Evolutionary conservation across 2,329 filamentous ascomycete genomes (phyloP), one percentile per base, ranked within the genome.

Genomic region (Aspergillus sp.): DNA sequence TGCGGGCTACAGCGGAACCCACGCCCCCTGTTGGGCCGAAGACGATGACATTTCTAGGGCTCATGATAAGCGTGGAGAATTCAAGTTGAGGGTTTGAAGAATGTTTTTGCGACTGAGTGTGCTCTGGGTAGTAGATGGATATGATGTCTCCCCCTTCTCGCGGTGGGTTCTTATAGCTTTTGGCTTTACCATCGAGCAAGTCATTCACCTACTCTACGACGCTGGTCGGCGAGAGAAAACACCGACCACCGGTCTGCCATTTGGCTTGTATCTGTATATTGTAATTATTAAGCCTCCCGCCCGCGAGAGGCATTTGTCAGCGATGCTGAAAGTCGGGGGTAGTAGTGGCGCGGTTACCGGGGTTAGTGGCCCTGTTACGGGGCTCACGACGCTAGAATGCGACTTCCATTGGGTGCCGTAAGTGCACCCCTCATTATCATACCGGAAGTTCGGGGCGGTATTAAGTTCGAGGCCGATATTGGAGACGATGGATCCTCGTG

Each of bases 11-110:
- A 8, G 66, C 64, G 23, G 74, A 75, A 47, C 74, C 82, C 31
- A 82, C 75, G 8, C 64, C 64, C 46, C 81, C 81, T 11, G 81
- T 80, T 15, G 81, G 74, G 21, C 81, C 80, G 59, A 84, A 83
- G 53, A 84, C 68, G 54, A 84, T 77, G 12, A 78, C 70, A 2
- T 46, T 58, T 49, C 23, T 48, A 12, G 27, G 24, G 19, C 53
- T 49, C 53, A 55, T 55, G 27, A 15, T 43, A n/a, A 24, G 12
- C 14, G n/a, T 50, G 6, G 21, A 23, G 24, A 27, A 15, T 3
- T 46, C 9, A 3, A 12, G n/a, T 33, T 23, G 44, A 31, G 15
- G 24, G 4, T 35, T 33, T 11, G 3, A 21, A 35, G n/a, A 17
- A 21, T 9, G 15, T 6, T n/a, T 35, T 48, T 12, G 27, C 14